These are phyloP conservation scores for Phytophthora kernoviae DNA, from an alignment of 352 stramenopile genomes.

Conservation along the genomic window DNA sequence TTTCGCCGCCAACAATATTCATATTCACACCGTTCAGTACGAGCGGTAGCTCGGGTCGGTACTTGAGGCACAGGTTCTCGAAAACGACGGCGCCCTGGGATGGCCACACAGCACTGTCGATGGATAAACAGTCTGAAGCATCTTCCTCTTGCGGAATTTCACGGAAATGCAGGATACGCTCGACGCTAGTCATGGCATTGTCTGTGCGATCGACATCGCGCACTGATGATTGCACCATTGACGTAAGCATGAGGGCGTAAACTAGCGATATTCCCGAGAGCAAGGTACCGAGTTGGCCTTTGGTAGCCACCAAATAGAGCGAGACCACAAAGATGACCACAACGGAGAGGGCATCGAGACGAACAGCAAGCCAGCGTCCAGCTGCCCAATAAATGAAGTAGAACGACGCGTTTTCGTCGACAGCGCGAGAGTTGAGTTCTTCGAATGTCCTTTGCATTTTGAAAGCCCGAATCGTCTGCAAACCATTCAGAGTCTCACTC, in stretches of 20 bases:
- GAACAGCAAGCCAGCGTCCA: constrained; percentile 93
- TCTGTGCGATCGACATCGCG: constrained; percentile 32
- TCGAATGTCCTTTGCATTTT: constrained; percentile 64
- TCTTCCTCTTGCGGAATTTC: constrained; percentile 32
- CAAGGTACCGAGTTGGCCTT: constrained; percentile 32
- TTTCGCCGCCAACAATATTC: constrained; percentile 28
- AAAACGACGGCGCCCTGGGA: constrained; percentile 33
- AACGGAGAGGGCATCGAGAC: constrained; percentile 80
- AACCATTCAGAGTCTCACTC: constrained; percentile 91
- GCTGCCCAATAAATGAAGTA: constrained; percentile 50
- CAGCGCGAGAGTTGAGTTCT: constrained; percentile 35
- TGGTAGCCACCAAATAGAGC: constrained; percentile 82
- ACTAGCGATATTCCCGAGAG: constrained; percentile 39
- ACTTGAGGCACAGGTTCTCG: constrained; percentile 36
- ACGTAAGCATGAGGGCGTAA: constrained; percentile 44
- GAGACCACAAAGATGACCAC: constrained; percentile 90
- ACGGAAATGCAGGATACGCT: constrained; percentile 36
- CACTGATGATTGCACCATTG: constrained; percentile 43
- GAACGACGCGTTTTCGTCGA: constrained; percentile 48
- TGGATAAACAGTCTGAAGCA: neutral
- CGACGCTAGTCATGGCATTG: constrained; percentile 43
- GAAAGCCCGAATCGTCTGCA: constrained; percentile 74
- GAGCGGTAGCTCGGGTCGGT: constrained; percentile 42
- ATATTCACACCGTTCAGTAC: constrained; percentile 41
- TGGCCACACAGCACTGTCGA: constrained; percentile 28